Percentiles rank a stretch among this genome's conserved stretches.
These are phyloP conservation scores for Testicularia cyperi DNA, from an alignment of 1,284 basidiomycete genomes.

Conservation along the genomic window DNA sequence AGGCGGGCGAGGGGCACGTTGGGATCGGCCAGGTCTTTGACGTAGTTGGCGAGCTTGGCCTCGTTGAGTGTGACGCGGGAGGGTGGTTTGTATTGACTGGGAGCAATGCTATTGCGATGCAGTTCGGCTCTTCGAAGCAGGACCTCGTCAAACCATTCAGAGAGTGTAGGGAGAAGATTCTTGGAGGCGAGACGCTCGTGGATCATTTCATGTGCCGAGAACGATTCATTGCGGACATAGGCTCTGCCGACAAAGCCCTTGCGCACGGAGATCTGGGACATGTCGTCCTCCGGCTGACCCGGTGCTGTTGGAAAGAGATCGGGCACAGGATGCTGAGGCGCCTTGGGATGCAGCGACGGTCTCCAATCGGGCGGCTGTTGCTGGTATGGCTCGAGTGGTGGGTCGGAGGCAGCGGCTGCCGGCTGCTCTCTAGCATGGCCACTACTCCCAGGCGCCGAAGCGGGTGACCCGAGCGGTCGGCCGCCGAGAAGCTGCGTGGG, in stretches of 20 bases:
- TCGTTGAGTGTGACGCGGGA: constrained; percentile 83
- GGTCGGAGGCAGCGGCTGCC: too few species aligned
- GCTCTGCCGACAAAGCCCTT: constrained; percentile 70
- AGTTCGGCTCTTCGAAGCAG: constrained; percentile 29
- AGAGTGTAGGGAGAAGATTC: constrained; percentile 19
- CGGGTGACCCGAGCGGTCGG: too few species aligned
- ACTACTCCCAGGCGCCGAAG: too few species aligned
- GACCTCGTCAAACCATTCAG: constrained; percentile 37
- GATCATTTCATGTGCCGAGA: constrained; percentile 66
- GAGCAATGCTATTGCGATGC: constrained; percentile 9
- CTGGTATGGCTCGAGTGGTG: too few species aligned
- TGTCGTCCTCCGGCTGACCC: constrained; percentile 78
- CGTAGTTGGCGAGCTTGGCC: constrained; percentile 81
- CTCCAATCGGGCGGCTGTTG: constrained; percentile 47
- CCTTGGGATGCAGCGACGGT: constrained; percentile 45
- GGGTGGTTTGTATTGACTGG: constrained; percentile 37
- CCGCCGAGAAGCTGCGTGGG: too few species aligned
- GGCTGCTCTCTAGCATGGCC: too few species aligned
- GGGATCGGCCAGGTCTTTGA: constrained; percentile 85
- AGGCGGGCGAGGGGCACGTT: constrained; percentile 83
- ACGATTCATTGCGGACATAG: constrained; percentile 62
- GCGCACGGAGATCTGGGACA: constrained; percentile 76
- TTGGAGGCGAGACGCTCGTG: constrained; percentile 62
- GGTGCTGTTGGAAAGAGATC: constrained; percentile 82
- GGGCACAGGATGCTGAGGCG: constrained; percentile 58